Conservation (phyloP, 495 filamentous ascomycete genomes). For the Penicillium robsamsonii region DNA sequence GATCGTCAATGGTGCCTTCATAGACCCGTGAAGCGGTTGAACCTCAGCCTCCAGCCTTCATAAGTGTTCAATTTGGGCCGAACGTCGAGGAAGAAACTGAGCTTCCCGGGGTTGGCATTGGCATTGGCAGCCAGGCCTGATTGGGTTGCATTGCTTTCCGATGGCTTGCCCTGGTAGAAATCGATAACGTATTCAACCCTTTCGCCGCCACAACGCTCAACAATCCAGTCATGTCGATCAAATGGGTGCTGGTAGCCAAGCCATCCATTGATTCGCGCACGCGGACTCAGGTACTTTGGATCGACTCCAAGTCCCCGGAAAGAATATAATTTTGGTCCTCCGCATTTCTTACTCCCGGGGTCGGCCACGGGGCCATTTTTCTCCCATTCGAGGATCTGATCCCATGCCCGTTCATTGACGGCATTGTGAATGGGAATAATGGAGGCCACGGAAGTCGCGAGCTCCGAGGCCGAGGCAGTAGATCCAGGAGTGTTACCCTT, state of each 20-base stretch:
- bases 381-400: slow-evolving; percentile 85
- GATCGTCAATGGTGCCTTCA: slow-evolving; percentile 16
- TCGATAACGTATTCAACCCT: slow-evolving; percentile 94
- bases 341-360: slow-evolving; percentile 60
- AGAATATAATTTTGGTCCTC: slow-evolving; percentile 77
- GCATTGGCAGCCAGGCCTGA: slow-evolving; percentile 38
- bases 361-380: slow-evolving; percentile 51
- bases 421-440: slow-evolving; percentile 98
- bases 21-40: slow-evolving; percentile 60
- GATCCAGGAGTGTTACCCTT: slow-evolving; percentile 58
- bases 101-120: slow-evolving; percentile 55
- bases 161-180: slow-evolving; percentile 79
- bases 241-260: slow-evolving; percentile 89
- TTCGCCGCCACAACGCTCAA: slow-evolving; percentile 83
- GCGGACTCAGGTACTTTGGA: slow-evolving; percentile 70
- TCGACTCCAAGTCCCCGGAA: slow-evolving; percentile 68
- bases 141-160: slow-evolving; percentile 18
- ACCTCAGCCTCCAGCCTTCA: slow-evolving; percentile 87
- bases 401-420: slow-evolving; percentile 87
- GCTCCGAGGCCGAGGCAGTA: slow-evolving; percentile 38
- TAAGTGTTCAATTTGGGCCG: slow-evolving; percentile 89
- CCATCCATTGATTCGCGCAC: slow-evolving; percentile 74
- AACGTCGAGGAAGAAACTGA: slow-evolving; percentile 94
- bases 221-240: slow-evolving; percentile 96
- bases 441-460: slow-evolving; percentile 72